Conservation (phyloP, 1,139 yeast species). For the Candida sp. region DNA sequence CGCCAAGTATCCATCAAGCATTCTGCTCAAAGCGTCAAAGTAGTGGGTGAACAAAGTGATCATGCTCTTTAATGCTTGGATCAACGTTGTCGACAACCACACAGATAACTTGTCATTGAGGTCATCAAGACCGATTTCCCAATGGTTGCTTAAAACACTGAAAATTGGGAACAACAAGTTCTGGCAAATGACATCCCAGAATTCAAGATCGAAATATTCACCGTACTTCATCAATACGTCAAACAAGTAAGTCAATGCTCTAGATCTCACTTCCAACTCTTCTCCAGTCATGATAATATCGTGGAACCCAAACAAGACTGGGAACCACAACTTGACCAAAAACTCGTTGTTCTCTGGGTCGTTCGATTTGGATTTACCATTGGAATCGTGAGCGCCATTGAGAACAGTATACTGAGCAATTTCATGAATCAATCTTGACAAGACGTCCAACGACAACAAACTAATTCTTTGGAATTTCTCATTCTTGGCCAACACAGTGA, state of each 20-base stretch:
- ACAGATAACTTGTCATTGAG: slow-evolving; percentile 79
- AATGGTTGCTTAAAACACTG: slow-evolving; percentile 73
- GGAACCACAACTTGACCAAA: slow-evolving; percentile 68
- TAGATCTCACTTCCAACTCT: slow-evolving; percentile 92
- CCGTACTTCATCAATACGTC: slow-evolving; percentile 85
- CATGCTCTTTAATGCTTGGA: slow-evolving; percentile 93
- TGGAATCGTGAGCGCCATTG: slow-evolving; percentile 15
- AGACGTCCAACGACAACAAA: slow-evolving; percentile 79
- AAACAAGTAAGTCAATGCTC: slow-evolving; percentile 84
- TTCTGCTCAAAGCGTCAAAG: slow-evolving; percentile 71
- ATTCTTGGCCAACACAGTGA: slow-evolving; percentile 84
- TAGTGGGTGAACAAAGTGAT: slow-evolving; percentile 82
- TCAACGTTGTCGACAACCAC: slow-evolving; percentile 95
- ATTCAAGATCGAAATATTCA: slow-evolving; percentile 66
- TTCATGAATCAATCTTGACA: slow-evolving; percentile 64
- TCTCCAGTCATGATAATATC: slow-evolving; percentile 93
- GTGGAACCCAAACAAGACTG: slow-evolving; percentile 83
- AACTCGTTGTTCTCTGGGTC: slow-evolving; percentile 34
- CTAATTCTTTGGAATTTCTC: slow-evolving; percentile 81
- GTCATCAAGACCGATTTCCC: slow-evolving; percentile 69
- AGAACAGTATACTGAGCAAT: slow-evolving; percentile 50
- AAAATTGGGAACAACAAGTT: slow-evolving; percentile 90
- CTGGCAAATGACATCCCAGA: slow-evolving; percentile 85
- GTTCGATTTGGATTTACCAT: slow-evolving; percentile 16
- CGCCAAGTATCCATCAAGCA: slow-evolving; percentile 79